Base-by-base conservation (phyloP, 352 stramenopile genomes). In the Phytopythium aichiense region DNA sequence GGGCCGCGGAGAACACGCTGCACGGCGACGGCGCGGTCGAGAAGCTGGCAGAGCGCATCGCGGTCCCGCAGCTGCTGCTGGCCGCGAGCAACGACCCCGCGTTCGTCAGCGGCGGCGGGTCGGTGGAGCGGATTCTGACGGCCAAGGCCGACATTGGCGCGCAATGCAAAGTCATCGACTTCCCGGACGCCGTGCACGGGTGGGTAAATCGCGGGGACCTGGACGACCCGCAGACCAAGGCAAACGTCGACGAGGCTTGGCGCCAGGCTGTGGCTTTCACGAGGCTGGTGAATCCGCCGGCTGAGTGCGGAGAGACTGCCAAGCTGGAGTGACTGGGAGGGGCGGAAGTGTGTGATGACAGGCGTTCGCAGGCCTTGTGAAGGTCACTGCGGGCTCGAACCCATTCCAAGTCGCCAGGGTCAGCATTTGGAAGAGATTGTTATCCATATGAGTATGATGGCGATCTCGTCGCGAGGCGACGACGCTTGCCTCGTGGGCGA, bases 191-290 rank as follows among this genome's bases (percentile, higher is more conserved):
- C 60, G 55, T 67, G n/a, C 72, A 84, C 56, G 74, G 74, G 35
- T 83, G 74, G 74, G 71, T 79, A 37, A 72, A 77, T 59, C 72
- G 74, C 42, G 74, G 68, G 30, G 74, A 83, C 50, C 16, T 79
- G 22, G 31, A 60, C 11, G 64, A 81, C 42, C 42, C 63, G 2
- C 40, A 30, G 7, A 40, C 69, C 11, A 64, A 70, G 23, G 49
- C 33, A 16, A 61, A 52, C 7, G 69, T 84, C 18, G 70, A 69
- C 50, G 77, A 72, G 63, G 75, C 73, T 16, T 80, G 75, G 64
- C 49, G 68, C 52, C 46, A 58, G 33, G 71, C 71, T 18, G 64
- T 73, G 59, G 67, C 63, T 48, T 78, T 78, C 48, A 60, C 73
- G 49, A 58, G 68, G 64, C 65, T 56, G 2, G 45, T 63, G 0